Base-by-base conservation (phyloP, 2,329 filamentous ascomycete species). In the Cercospora beticola region DNA sequence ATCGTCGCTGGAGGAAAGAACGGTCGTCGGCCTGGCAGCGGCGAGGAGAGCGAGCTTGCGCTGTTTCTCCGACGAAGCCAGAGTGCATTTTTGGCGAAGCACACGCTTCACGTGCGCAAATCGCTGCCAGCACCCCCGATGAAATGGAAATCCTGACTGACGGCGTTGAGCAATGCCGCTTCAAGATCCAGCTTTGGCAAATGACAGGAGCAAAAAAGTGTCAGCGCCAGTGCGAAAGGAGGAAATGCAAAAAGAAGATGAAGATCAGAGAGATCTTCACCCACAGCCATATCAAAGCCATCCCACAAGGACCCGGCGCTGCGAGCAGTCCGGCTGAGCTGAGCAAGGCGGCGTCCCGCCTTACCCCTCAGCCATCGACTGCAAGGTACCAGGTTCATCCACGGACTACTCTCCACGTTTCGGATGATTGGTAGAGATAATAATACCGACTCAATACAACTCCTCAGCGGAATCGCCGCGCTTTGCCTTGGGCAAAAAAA, bases 31-130 rank as follows among this genome's bases (percentile, higher is more conserved):
- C 52, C 57, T 18, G 52, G 64, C 33, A 31, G 36, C 57, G 28
- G 62, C 62, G 40, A 78, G 74, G 58, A 76, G 76, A 74, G 77
- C 79, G 70, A 81, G 79, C 81, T 81, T 83, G 71, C 82, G 81
- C 78, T 83, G 83, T 80, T 83, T 83, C 69, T 72, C 66, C 65
- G 71, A 72, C 65, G 72, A 73, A 71, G 73, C 71, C 69, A 67
- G 70, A 61, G 54, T 73, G 62, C 5, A 26, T 14, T 21, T 21
- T n/a, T 57, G 16, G 28, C 28, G 61, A 63, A 63, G 46, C 46
- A 31, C 18, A 54, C 40, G 12, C 60, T 49, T 62, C 60, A 36
- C 43, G 9, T 14, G 14, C 1, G 46, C 18, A 26, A 14, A 8
- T 43, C 36, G 36, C 36, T n/a, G 3, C 36, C 36, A 43, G 16